Conservation (phyloP, 257 asterid species). For the Oldenlandia corymbosa region DNA sequence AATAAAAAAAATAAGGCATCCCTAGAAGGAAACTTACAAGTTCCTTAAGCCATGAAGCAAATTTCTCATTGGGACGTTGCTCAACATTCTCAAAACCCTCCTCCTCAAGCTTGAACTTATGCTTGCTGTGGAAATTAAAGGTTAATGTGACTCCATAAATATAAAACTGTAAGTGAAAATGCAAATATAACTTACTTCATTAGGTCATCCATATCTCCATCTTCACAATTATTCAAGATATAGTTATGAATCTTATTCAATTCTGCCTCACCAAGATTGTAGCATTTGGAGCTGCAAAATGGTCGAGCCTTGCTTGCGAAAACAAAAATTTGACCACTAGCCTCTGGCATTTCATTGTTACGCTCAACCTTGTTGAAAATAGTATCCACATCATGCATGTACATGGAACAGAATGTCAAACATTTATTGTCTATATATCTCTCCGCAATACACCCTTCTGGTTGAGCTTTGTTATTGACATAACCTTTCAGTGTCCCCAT, state of each 20-base stretch:
- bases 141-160: too few relatives aligned
- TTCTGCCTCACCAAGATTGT: not conserved
- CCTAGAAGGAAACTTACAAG: not conserved
- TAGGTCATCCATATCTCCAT: not conserved
- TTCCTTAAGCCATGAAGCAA: not conserved
- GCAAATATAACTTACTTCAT: not conserved
- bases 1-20: not conserved
- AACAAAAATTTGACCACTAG: not conserved
- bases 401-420: not conserved
- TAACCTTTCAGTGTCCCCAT: not conserved
- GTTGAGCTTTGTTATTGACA: not conserved
- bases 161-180: too few relatives aligned
- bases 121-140: not conserved
- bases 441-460: too few relatives aligned
- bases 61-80: not conserved
- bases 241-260: not conserved
- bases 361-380: not conserved
- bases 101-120: not conserved
- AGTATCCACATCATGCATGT: not conserved
- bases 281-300: not conserved
- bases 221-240: not conserved
- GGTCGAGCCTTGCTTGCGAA: not conserved
- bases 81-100: not conserved
- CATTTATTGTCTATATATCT: too few relatives aligned
- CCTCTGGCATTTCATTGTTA: not conserved